A percentile compares a stretch with the other conserved stretches of the same genome.
Evolutionary conservation across 345 rosid genomes (phyloP).

Genomic region (Pistacia vera): DNA sequence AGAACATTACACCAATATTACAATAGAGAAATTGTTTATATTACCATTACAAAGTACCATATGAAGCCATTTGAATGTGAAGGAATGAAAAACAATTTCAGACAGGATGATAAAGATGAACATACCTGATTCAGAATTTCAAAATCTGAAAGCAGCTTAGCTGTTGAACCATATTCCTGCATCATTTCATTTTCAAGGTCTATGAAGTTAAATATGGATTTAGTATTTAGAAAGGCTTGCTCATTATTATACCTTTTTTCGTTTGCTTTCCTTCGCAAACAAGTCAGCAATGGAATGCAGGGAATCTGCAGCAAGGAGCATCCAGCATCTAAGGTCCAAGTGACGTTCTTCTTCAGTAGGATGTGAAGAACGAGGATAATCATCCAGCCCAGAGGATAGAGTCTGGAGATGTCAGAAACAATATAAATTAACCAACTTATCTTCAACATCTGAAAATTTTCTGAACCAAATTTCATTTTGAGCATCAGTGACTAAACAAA

Average conservation of each 20-base stretch:
- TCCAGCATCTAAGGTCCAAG: conserved; percentile 95
- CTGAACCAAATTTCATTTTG: too few species aligned
- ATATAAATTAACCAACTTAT: conserved; percentile 12
- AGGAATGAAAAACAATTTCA: conserved; percentile 8
- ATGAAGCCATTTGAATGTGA: conserved; percentile 7
- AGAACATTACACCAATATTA: not conserved
- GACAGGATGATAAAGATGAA: not conserved
- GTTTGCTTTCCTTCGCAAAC: conserved; percentile 37
- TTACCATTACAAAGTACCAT: not conserved
- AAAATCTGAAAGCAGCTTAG: conserved; percentile 77
- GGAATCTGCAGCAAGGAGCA: conserved; percentile 91
- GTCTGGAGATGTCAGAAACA: conserved; percentile 45
- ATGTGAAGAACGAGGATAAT: conserved; percentile 96
- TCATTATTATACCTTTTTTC: conserved; percentile 45
- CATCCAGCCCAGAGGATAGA: conserved; percentile 85
- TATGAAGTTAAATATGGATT: conserved; percentile 8
- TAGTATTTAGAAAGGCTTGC: not conserved
- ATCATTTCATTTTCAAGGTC: conserved; percentile 25
- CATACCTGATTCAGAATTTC: conserved; percentile 76
- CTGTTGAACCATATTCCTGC: conserved; percentile 66
- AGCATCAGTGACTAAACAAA: not conserved
- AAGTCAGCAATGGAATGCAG: conserved; percentile 68
- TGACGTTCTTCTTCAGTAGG: conserved; percentile 90
- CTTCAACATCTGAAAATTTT: not conserved
- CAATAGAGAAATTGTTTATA: not conserved